These are phyloP conservation scores for Alternaria consortialis DNA, from an alignment of 2,329 filamentous ascomycete genomes.

Conservation along the genomic window DNA sequence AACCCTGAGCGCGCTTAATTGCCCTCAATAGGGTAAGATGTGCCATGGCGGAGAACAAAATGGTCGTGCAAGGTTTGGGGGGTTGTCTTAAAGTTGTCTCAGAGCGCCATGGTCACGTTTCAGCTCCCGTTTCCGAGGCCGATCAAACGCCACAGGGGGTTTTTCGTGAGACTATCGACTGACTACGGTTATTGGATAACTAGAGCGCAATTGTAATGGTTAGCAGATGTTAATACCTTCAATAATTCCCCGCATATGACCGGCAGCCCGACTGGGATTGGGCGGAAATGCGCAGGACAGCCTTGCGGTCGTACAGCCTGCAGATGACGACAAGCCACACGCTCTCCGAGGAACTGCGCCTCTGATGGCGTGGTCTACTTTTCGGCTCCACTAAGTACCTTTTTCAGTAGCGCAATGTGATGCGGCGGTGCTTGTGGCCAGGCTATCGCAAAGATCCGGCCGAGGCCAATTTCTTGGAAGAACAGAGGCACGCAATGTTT, in stretches of 20 bases:
- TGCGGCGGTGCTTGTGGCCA: slow-evolving; percentile 8
- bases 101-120: slow-evolving; percentile 44
- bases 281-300: slow-evolving; percentile 12
- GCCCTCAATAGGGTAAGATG: slow-evolving; percentile 24
- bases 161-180: slow-evolving; percentile 31
- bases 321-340: slow-evolving; percentile 28
- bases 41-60: slow-evolving; percentile 29
- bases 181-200: slow-evolving; percentile 24
- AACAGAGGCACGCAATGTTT: slow-evolving; percentile 29
- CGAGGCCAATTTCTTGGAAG: slow-evolving; percentile 9
- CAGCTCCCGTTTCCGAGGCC: slow-evolving; percentile 40
- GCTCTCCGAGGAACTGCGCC: slow-evolving; percentile 23
- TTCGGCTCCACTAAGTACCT: slow-evolving; percentile 13
- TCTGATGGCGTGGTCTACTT: slow-evolving; percentile 17
- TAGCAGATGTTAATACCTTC: slow-evolving; percentile 12
- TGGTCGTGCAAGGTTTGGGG: slow-evolving; percentile 33
- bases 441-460: slow-evolving; percentile 15
- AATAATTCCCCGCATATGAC: slow-evolving; percentile 30
- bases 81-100: slow-evolving; percentile 49
- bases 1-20: slow-evolving; percentile 29
- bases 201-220: slow-evolving; percentile 1
- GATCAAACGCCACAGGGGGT: slow-evolving; percentile 42
- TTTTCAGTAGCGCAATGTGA: slow-evolving; percentile 14
- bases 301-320: slow-evolving; percentile 8
- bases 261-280: not conserved